phyloP scores from a whole-genome alignment of 768 basidiomycete genomes.

The Aureoboletus auriporus region DNA sequence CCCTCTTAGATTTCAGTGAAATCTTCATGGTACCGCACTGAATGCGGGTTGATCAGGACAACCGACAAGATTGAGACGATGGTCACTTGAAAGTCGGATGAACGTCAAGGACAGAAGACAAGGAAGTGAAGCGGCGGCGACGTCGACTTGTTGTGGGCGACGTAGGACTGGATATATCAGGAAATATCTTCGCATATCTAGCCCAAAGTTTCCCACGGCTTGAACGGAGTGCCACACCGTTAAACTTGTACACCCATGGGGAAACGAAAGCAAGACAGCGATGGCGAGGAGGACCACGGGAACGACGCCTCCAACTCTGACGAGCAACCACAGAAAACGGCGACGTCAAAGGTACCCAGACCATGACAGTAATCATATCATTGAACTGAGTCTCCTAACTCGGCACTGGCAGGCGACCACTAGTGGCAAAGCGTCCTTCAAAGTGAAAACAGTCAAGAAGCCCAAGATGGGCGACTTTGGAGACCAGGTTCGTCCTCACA shows the following conservation, averaged over 20 bases:
- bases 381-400: neutral
- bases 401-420: neutral
- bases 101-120: conserved; percentile 11
- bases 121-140: conserved; percentile 2
- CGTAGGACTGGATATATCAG: conserved; percentile 30
- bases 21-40: conserved; percentile 79
- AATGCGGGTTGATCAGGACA: conserved; percentile 30
- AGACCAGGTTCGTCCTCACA: conserved; percentile 7
- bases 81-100: conserved; percentile 3
- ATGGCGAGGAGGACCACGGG: conserved; percentile 9
- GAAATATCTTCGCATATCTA: conserved; percentile 22
- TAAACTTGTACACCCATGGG: conserved; percentile 2
- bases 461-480: conserved; percentile 21
- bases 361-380: neutral
- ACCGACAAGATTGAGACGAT: conserved; percentile 6
- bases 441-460: conserved; percentile 33
- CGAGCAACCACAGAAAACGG: conserved; percentile 1
- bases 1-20: conserved; percentile 79
- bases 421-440: conserved; percentile 10
- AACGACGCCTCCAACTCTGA: conserved; percentile 15
- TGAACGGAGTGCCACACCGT: neutral
- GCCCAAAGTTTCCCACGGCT: conserved; percentile 9
- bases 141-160: conserved; percentile 18
- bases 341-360: conserved; percentile 14
- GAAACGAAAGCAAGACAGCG: conserved; percentile 18